Evolutionary conservation across 2,329 filamentous ascomycete species (phyloP).

Genomic region (Lasiodiplodia citricola): DNA sequence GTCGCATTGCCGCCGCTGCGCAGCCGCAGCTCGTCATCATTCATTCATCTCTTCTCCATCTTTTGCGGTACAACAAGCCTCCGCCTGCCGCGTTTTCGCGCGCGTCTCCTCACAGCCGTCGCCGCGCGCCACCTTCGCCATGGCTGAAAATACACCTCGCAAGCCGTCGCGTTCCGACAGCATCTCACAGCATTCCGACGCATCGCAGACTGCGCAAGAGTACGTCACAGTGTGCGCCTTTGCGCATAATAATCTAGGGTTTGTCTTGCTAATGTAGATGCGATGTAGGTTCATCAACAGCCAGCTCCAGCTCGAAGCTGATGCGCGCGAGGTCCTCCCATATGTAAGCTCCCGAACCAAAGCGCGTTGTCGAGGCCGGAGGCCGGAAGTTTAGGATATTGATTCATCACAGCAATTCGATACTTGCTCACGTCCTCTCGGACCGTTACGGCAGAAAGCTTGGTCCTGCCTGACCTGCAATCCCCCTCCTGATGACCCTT

Average conservation of each 20-base stretch:
- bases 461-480: constrained; percentile 96
- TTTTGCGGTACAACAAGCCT: neutral
- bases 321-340: constrained; percentile 91
- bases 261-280: constrained; percentile 31
- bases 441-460: constrained; percentile 82
- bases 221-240: constrained; percentile 31
- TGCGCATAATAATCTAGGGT: too few species aligned
- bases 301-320: constrained; percentile 89
- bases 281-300: constrained; percentile 76
- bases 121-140: neutral
- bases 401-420: constrained; percentile 75
- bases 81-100: neutral
- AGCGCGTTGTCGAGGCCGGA: constrained; percentile 21
- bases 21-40: neutral
- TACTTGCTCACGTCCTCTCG: constrained; percentile 87
- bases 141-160: constrained; percentile 14
- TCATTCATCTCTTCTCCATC: neutral
- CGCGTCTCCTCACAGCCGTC: neutral
- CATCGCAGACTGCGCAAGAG: constrained; percentile 61
- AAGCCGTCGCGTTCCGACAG: constrained; percentile 38
- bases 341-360: constrained; percentile 66
- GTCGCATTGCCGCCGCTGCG: constrained; percentile 8
- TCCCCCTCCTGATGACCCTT: constrained; percentile 69
- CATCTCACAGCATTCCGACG: constrained; percentile 54
- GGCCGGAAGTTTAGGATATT: constrained; percentile 25